These are phyloP conservation scores for Manihot esculenta DNA, from an alignment of 441 rosid genomes.

Conservation along the genomic window DNA sequence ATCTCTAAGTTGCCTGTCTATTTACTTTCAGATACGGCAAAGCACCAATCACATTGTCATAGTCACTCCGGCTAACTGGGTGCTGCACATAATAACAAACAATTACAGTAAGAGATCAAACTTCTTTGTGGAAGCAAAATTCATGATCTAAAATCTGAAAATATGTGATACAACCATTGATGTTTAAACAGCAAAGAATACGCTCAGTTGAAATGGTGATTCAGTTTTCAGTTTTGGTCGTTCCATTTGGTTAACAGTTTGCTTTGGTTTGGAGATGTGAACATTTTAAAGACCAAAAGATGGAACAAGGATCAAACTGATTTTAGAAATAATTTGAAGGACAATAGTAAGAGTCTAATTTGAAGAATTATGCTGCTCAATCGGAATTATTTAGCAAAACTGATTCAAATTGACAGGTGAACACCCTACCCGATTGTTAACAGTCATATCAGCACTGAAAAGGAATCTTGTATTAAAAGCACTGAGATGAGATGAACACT, in stretches of 20 bases:
- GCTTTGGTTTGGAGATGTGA: background rate
- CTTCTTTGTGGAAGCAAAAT: background rate
- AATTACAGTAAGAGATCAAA: background rate
- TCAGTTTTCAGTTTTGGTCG: background rate
- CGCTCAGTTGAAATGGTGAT: background rate
- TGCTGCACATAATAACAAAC: slow-evolving; percentile 42
- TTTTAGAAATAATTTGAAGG: background rate
- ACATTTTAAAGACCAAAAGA: background rate
- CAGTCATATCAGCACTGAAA: too few species aligned
- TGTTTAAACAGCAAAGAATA: background rate
- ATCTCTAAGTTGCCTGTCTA: slow-evolving; percentile 54
- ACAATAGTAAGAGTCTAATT: background rate
- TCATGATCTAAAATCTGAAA: background rate
- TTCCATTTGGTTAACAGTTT: background rate
- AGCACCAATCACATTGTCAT: slow-evolving; percentile 82
- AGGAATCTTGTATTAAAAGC: too few species aligned
- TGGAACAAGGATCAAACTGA: background rate
- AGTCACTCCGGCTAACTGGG: slow-evolving; percentile 71
- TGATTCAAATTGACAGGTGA: too few species aligned
- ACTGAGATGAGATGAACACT: background rate
- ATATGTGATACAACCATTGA: background rate
- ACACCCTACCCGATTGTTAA: background rate
- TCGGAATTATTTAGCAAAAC: background rate
- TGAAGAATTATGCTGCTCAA: background rate
- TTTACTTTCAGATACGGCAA: slow-evolving; percentile 88